These are phyloP conservation scores for Ilyonectria robusta DNA, from an alignment of 2,329 filamentous ascomycete genomes.

Conservation along the genomic window DNA sequence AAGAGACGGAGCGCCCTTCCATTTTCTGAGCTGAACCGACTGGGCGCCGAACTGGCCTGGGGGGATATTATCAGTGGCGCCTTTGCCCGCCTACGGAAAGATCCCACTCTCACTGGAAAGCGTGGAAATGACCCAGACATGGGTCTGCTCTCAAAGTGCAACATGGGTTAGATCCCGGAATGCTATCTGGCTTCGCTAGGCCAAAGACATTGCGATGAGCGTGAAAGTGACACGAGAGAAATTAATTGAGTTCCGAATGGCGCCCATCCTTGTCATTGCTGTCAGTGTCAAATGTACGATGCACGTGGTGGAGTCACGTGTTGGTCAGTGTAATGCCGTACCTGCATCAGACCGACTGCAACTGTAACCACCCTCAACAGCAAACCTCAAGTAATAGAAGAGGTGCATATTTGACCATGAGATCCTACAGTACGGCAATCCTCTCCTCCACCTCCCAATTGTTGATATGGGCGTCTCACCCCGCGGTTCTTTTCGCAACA, in stretches of 20 bases:
- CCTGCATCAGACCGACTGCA: slow-evolving; percentile 15
- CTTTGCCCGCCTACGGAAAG: background rate
- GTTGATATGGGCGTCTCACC: background rate
- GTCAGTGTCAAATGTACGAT: background rate
- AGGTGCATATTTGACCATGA: background rate
- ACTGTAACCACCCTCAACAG: slow-evolving; percentile 13
- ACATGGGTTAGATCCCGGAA: background rate
- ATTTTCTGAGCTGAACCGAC: background rate
- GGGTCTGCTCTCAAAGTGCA: background rate
- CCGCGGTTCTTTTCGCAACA: slow-evolving; percentile 16
- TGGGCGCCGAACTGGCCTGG: background rate
- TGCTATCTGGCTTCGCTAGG: background rate
- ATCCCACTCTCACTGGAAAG: background rate
- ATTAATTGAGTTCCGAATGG: background rate
- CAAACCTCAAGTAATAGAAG: background rate
- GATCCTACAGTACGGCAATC: background rate
- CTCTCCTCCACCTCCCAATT: background rate
- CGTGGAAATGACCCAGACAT: slow-evolving; percentile 4
- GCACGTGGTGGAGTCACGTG: slow-evolving; percentile 8
- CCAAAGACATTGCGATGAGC: background rate
- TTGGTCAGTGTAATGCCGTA: background rate
- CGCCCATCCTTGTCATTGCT: background rate
- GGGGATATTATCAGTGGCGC: slow-evolving; percentile 1
- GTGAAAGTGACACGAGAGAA: background rate
- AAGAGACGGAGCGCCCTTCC: slow-evolving; percentile 24